A percentile compares a stretch with the other conserved stretches of the same genome.
These are phyloP conservation scores for Gynochthodes officinalis DNA, from an alignment of 257 asterid genomes.

Conservation along the genomic window DNA sequence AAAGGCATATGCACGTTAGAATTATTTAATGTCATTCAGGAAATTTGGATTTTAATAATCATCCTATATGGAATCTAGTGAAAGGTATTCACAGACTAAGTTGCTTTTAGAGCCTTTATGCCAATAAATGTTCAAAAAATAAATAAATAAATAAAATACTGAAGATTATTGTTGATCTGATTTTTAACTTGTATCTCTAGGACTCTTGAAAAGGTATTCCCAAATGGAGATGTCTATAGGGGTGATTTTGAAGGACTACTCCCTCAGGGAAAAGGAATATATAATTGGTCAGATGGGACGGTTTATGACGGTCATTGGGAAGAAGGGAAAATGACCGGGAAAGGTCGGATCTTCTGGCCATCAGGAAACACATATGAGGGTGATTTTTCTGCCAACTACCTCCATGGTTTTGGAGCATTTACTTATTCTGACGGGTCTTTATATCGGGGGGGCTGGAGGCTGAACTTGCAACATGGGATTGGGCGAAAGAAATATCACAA, in stretches of 20 bases:
- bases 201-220: conserved; percentile 47
- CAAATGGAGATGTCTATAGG: conserved; percentile 70
- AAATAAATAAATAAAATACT: not conserved
- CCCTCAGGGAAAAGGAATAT: conserved; percentile 80
- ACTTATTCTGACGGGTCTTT: conserved; percentile 70
- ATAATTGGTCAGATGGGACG: conserved; percentile 87
- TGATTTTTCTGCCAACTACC: conserved; percentile 78
- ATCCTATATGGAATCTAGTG: conserved; percentile 21
- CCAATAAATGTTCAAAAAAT: not conserved
- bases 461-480: conserved; percentile 82
- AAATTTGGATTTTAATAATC: conserved; percentile 10
- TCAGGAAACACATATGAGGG: conserved; percentile 82
- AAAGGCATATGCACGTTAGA: conserved; percentile 6
- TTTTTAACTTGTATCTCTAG: conserved; percentile 37
- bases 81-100: conserved; percentile 22
- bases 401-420: conserved; percentile 80
- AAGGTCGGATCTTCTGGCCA: conserved; percentile 76
- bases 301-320: conserved; percentile 88
- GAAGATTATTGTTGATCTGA: conserved; percentile 11
- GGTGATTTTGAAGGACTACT: conserved; percentile 54
- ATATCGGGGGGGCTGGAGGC: conserved; percentile 82
- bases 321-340: conserved; percentile 89
- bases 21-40: not conserved
- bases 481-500: conserved; percentile 81
- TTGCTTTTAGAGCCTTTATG: not conserved